phyloP scores from a whole-genome alignment of 2,329 filamentous ascomycete genomes.

The Pseudogymnoascus sp. region DNA sequence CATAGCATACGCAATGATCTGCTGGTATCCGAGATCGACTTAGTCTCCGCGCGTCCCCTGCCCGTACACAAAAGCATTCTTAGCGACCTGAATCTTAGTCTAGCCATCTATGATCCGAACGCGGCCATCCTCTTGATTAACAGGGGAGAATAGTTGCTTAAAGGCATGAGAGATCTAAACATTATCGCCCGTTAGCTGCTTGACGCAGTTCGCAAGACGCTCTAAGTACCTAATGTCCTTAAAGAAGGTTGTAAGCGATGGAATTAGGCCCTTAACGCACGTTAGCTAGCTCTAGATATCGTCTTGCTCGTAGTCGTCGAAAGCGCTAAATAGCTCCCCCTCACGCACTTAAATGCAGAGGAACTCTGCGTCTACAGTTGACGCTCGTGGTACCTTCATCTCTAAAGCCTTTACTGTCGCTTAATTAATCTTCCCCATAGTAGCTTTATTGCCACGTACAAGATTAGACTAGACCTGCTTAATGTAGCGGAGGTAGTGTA shows the following conservation, averaged over 20 bases:
- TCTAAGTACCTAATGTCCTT: slow-evolving; percentile 14
- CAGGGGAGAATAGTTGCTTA: neutral
- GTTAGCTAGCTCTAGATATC: neutral
- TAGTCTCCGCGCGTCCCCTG: neutral
- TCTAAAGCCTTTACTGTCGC: neutral
- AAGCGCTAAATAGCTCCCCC: neutral
- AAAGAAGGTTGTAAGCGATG: slow-evolving; percentile 14
- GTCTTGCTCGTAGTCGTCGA: neutral
- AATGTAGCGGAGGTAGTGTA: neutral
- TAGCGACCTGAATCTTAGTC: slow-evolving; percentile 3
- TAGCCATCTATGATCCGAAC: neutral
- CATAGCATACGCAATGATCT: slow-evolving; percentile 9
- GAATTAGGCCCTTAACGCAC: neutral
- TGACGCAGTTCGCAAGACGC: slow-evolving; percentile 12
- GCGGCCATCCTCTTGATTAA: neutral
- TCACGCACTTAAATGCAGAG: neutral
- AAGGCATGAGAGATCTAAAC: neutral
- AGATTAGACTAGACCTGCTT: slow-evolving; percentile 2
- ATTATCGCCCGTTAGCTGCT: slow-evolving; percentile 8
- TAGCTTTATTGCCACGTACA: neutral
- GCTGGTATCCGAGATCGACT: slow-evolving; percentile 2
- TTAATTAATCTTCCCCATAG: neutral
- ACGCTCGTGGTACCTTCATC: neutral
- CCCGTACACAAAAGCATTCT: slow-evolving; percentile 3
- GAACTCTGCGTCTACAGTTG: neutral